These are phyloP conservation scores for Panus rudis DNA, from an alignment of 768 basidiomycete genomes.

Conservation along the genomic window DNA sequence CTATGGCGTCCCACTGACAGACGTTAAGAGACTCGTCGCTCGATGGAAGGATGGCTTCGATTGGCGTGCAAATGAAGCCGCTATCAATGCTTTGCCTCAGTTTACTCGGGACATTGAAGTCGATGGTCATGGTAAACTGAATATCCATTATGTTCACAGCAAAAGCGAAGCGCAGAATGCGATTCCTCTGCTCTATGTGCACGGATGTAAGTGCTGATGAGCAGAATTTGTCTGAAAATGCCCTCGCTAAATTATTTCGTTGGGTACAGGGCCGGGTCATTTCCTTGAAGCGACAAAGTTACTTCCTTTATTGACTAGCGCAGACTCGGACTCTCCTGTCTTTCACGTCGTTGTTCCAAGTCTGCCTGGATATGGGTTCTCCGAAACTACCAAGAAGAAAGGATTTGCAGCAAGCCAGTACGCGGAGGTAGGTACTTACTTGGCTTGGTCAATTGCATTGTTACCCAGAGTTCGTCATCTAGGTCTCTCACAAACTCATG, in stretches of 20 bases:
- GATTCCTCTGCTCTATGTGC: slow-evolving; percentile 55
- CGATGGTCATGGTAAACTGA: slow-evolving; percentile 38
- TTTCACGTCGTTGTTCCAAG: slow-evolving; percentile 59
- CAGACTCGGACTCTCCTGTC: slow-evolving; percentile 33
- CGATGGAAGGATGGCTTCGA: slow-evolving; percentile 49
- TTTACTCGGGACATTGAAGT: slow-evolving; percentile 47
- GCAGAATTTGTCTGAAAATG: neutral
- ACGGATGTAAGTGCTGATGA: slow-evolving; percentile 40
- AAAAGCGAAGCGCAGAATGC: slow-evolving; percentile 35
- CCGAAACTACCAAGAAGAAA: slow-evolving; percentile 44
- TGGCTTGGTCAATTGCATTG: too few species aligned
- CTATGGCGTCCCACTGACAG: slow-evolving; percentile 34
- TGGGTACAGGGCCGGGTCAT: slow-evolving; percentile 50
- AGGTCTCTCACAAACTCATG: slow-evolving; percentile 16
- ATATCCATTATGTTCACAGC: slow-evolving; percentile 56
- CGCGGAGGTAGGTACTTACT: slow-evolving; percentile 41
- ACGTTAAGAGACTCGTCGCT: slow-evolving; percentile 39
- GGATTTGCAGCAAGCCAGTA: slow-evolving; percentile 46
- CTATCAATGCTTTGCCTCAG: slow-evolving; percentile 48
- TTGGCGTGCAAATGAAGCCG: slow-evolving; percentile 47
- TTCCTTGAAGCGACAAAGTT: slow-evolving; percentile 54
- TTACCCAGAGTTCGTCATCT: too few species aligned
- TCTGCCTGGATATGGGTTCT: slow-evolving; percentile 58
- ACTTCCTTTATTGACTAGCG: slow-evolving; percentile 47
- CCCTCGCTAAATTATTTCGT: neutral